phyloP scores from a whole-genome alignment of 345 rosid genomes.

The Eucalyptus microcorys region DNA sequence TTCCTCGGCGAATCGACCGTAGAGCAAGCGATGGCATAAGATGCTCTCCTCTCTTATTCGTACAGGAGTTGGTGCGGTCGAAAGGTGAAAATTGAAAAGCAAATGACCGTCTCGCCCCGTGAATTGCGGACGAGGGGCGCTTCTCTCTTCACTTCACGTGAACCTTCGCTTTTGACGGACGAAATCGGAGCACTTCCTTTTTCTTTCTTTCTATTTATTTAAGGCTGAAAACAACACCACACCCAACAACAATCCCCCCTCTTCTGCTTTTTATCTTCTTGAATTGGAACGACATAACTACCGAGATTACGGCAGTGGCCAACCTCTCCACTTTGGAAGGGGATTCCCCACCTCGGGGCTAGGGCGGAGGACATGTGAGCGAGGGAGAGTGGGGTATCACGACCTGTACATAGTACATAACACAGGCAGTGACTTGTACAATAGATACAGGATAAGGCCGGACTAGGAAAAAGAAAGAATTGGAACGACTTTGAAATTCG shows the following conservation, averaged over 20 bases:
- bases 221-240: too few species aligned
- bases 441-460: too few species aligned
- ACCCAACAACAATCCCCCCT: too few species aligned
- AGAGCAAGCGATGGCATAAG: not conserved
- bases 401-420: fast-evolving
- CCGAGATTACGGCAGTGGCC: not conserved
- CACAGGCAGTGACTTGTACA: not conserved
- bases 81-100: not conserved
- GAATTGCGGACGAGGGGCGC: not conserved
- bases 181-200: not conserved
- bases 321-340: too few species aligned
- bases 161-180: not conserved
- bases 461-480: too few species aligned
- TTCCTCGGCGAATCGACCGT: not conserved
- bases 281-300: not conserved
- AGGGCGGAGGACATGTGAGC: not conserved
- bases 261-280: too few species aligned
- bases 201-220: too few species aligned
- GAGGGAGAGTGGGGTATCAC: not conserved
- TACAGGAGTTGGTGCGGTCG: not conserved
- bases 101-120: not conserved
- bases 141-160: too few species aligned
- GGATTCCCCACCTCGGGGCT: too few species aligned
- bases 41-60: not conserved
- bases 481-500: too few species aligned